These are phyloP conservation scores for Mortierella sp. DNA, from an alignment of 371 early-diverging fungal species.

Conservation along the genomic window DNA sequence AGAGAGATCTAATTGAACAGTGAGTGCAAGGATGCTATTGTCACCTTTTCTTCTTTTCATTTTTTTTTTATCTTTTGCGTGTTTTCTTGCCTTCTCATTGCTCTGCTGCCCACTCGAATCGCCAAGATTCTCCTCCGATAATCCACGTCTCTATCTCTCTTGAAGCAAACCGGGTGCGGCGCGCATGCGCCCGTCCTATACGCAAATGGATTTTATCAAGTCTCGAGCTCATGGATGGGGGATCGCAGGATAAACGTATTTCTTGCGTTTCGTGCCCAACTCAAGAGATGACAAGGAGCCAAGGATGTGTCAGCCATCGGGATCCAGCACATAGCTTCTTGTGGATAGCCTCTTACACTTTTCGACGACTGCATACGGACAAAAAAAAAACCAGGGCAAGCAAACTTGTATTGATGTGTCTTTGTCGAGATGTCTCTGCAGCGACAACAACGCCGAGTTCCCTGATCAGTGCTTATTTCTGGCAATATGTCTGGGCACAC, in stretches of 20 bases:
- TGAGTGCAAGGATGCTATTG: conserved; percentile 53
- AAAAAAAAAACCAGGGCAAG: conserved; percentile 24
- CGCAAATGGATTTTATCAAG: too few species aligned
- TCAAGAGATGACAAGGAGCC: too few species aligned
- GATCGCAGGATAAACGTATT: too few species aligned
- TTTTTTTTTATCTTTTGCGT: neutral
- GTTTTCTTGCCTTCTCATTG: too few species aligned
- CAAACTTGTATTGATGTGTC: conserved; percentile 12
- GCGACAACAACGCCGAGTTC: conserved; percentile 5
- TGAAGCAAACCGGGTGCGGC: conserved; percentile 5
- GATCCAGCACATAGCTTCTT: too few species aligned
- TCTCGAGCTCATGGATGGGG: too few species aligned
- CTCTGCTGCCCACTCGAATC: too few species aligned
- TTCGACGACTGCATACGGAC: too few species aligned
- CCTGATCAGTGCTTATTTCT: conserved; percentile 21
- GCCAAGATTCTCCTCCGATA: neutral
- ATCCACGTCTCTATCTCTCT: conserved; percentile 7
- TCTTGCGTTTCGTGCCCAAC: too few species aligned
- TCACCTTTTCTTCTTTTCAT: conserved; percentile 5
- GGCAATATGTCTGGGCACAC: neutral
- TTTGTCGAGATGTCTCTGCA: neutral
- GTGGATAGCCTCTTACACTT: too few species aligned
- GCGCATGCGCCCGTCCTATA: too few species aligned
- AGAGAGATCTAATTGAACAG: conserved; percentile 65
- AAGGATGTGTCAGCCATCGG: too few species aligned